These are phyloP conservation scores for Termitomyces sp. DNA, from an alignment of 768 basidiomycete genomes.

Conservation along the genomic window DNA sequence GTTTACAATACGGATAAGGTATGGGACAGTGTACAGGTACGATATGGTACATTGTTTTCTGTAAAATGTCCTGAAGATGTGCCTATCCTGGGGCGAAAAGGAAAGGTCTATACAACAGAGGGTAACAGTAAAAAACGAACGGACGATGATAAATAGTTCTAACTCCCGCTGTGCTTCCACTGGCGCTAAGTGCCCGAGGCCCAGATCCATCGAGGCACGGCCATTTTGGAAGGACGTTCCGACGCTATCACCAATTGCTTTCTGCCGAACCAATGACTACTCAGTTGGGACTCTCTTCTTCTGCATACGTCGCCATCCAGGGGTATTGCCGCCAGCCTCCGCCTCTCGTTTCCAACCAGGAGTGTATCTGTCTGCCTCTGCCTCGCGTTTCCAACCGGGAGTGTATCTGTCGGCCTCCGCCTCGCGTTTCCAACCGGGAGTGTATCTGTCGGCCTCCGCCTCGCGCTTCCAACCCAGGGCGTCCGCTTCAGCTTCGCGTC, in stretches of 20 bases:
- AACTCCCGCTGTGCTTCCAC: neutral
- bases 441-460: slow-evolving; percentile 3
- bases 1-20: slow-evolving; percentile 1
- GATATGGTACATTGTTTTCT: slow-evolving; percentile 7
- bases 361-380: neutral
- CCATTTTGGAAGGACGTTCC: neutral
- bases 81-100: neutral
- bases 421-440: neutral
- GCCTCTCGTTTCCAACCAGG: too few relatives aligned
- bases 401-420: slow-evolving; percentile 1
- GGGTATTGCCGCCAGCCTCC: neutral
- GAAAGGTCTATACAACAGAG: slow-evolving; percentile 2
- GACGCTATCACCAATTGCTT: neutral
- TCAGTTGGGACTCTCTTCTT: slow-evolving; percentile 3
- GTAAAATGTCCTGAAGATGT: slow-evolving; percentile 1
- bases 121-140: neutral
- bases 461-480: slow-evolving; percentile 7
- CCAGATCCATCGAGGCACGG: neutral
- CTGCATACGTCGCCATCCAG: neutral
- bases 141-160: neutral
- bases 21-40: neutral
- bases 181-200: neutral
- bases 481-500: slow-evolving; percentile 8
- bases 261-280: slow-evolving; percentile 1
- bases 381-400: slow-evolving; percentile 9